A percentile compares a stretch with the other conserved stretches of the same genome.
phyloP scores from a whole-genome alignment of 345 rosid species.

The Rubroshorea leprosula region DNA sequence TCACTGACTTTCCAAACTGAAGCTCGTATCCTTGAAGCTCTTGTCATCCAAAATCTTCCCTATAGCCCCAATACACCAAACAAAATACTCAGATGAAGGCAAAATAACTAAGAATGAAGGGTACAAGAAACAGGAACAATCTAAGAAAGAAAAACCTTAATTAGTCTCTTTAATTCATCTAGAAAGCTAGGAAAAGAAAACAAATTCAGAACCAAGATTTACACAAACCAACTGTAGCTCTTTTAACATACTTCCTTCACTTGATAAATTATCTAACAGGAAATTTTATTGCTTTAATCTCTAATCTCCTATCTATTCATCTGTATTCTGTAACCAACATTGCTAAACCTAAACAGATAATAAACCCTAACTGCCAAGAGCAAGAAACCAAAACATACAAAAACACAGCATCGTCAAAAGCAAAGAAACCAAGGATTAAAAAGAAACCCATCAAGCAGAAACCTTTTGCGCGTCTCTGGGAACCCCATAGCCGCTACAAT shows the following conservation, averaged over 20 bases:
- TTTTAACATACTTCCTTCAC: too few species aligned
- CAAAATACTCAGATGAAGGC: not conserved
- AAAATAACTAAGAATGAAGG: not conserved
- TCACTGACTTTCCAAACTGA: conserved; percentile 81
- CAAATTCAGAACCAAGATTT: not conserved
- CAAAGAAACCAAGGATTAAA: not conserved
- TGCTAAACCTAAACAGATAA: not conserved
- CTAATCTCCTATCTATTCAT: too few species aligned
- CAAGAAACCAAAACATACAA: not conserved
- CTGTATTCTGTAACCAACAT: not conserved
- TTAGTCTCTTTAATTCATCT: not conserved
- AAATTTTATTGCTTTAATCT: too few species aligned
- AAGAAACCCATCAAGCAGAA: not conserved
- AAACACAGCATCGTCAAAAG: not conserved
- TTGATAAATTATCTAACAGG: too few species aligned
- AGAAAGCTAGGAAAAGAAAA: conserved; percentile 3
- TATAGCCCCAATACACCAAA: conserved; percentile 17
- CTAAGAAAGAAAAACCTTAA: conserved; percentile 3
- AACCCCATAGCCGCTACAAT: conserved; percentile 82
- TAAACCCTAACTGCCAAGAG: conserved; percentile 11
- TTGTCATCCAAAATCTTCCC: conserved; percentile 88
- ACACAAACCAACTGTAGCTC: too few species aligned
- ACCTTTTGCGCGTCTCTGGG: conserved; percentile 83
- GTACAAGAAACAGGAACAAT: too few species aligned
- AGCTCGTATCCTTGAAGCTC: conserved; percentile 69